phyloP scores from a whole-genome alignment of 805 yeast species.

The Scheffersomyces ergatensis region DNA sequence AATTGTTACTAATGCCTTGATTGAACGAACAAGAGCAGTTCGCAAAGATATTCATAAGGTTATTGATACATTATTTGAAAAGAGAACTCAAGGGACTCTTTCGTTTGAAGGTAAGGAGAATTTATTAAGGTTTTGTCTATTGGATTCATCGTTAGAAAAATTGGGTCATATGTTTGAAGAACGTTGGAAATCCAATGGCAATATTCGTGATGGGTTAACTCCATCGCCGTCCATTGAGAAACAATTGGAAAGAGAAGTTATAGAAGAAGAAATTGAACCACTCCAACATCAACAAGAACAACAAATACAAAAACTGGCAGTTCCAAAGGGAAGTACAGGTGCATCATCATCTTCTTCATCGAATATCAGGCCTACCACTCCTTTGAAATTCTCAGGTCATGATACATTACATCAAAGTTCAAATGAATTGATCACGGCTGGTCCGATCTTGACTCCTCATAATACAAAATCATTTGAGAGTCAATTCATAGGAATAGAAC shows the following conservation, averaged over 20 bases:
- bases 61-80: constrained; percentile 48
- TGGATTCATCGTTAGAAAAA: constrained; percentile 54
- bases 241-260: background rate
- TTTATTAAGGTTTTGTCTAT: constrained; percentile 49
- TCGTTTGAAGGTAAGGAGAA: constrained; percentile 57
- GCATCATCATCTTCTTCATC: too few species aligned
- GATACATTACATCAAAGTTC: constrained; percentile 43
- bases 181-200: constrained; percentile 18
- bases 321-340: background rate
- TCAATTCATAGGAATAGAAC: constrained; percentile 11
- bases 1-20: constrained; percentile 48
- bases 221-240: constrained; percentile 14
- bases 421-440: constrained; percentile 49
- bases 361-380: background rate
- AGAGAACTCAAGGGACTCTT: constrained; percentile 43
- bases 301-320: background rate
- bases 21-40: constrained; percentile 49
- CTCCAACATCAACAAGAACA: background rate
- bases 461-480: constrained; percentile 17
- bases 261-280: constrained; percentile 4
- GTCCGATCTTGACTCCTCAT: constrained; percentile 51
- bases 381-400: background rate
- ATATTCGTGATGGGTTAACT: constrained; percentile 7
- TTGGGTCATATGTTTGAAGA: constrained; percentile 51
- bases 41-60: constrained; percentile 50